These are phyloP conservation scores for Colletotrichum cereale DNA, from an alignment of 2,329 filamentous ascomycete genomes.

Conservation along the genomic window DNA sequence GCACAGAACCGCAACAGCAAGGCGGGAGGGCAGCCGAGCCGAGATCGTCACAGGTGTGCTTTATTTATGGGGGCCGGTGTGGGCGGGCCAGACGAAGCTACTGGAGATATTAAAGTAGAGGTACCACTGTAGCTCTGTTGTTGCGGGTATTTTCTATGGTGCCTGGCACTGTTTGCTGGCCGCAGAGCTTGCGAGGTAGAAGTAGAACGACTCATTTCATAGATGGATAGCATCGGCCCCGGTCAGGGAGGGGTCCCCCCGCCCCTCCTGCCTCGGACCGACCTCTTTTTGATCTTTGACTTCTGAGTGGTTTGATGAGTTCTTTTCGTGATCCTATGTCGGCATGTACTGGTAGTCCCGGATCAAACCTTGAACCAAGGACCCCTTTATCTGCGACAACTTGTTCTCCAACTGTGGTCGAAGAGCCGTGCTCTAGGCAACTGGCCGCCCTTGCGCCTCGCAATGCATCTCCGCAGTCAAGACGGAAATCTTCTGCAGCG, in stretches of 20 bases:
- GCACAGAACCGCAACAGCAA: constrained; percentile 26
- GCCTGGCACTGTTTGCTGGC: not conserved
- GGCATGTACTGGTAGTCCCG: constrained; percentile 11
- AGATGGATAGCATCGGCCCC: constrained; percentile 28
- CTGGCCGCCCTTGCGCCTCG: not conserved
- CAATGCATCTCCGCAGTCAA: not conserved
- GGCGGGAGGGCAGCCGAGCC: constrained; percentile 36
- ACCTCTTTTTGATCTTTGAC: constrained; percentile 17
- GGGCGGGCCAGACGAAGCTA: constrained; percentile 3
- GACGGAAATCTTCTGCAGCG: constrained; percentile 34
- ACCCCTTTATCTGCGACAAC: not conserved
- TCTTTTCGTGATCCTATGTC: constrained; percentile 36
- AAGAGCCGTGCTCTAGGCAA: not conserved
- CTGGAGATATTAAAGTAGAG: constrained; percentile 16
- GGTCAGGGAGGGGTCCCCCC: not conserved
- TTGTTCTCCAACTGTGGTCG: not conserved
- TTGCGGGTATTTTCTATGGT: not conserved
- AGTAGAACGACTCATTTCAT: constrained; percentile 32
- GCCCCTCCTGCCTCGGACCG: constrained; percentile 27
- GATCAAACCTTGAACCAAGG: not conserved
- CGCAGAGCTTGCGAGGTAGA: not conserved
- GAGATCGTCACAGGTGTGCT: constrained; percentile 38
- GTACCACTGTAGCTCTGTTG: constrained; percentile 23
- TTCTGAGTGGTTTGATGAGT: constrained; percentile 29
- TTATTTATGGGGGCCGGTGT: constrained; percentile 24